A percentile compares a stretch with the other conserved stretches of the same genome.
Evolutionary conservation across 176 grass and related monocot genomes (phyloP).

Genomic region (Musa itinerans): DNA sequence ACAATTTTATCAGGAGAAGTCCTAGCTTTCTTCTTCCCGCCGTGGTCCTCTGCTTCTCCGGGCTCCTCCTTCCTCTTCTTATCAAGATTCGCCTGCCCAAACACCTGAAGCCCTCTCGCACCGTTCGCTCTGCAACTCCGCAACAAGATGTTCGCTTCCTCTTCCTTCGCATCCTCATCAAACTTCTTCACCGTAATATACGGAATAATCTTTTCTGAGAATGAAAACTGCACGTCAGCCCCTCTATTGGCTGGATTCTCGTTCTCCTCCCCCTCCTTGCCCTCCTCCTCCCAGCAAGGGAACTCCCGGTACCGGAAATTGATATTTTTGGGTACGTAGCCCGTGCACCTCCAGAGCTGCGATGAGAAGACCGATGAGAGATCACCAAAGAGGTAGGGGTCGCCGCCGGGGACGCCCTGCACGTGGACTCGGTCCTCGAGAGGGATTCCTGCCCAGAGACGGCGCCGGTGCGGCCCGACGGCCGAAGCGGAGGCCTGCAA

Average conservation of each 20-base stretch:
- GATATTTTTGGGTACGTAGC: constrained; percentile 81
- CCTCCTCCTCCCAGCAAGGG: constrained; percentile 58
- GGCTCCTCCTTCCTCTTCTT: constrained; percentile 42
- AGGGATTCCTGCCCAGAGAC: constrained; percentile 68
- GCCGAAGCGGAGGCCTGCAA: constrained; percentile 31
- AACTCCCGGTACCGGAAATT: constrained; percentile 79
- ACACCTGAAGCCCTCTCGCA: constrained; percentile 24
- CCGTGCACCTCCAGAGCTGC: constrained; percentile 66
- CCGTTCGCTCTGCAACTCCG: constrained; percentile 35
- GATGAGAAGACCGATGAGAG: constrained; percentile 47
- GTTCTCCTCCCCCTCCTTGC: constrained; percentile 10
- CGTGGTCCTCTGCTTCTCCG: constrained; percentile 7
- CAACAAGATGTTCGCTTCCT: constrained; percentile 6
- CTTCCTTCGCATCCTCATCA: constrained; percentile 7
- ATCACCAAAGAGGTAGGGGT: constrained; percentile 34
- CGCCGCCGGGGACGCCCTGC: constrained; percentile 65
- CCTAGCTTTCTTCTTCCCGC: constrained; percentile 7
- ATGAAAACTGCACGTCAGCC: constrained; percentile 53
- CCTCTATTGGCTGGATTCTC: constrained; percentile 33
- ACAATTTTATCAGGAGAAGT: constrained; percentile 17
- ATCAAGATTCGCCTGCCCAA: constrained; percentile 20
- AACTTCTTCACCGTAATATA: neutral
- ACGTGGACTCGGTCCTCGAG: constrained; percentile 70
- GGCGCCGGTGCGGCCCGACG: constrained; percentile 12
- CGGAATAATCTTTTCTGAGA: constrained; percentile 46